Base-by-base conservation (phyloP, 306 rosid genomes). In the Arachis stenosperma region DNA sequence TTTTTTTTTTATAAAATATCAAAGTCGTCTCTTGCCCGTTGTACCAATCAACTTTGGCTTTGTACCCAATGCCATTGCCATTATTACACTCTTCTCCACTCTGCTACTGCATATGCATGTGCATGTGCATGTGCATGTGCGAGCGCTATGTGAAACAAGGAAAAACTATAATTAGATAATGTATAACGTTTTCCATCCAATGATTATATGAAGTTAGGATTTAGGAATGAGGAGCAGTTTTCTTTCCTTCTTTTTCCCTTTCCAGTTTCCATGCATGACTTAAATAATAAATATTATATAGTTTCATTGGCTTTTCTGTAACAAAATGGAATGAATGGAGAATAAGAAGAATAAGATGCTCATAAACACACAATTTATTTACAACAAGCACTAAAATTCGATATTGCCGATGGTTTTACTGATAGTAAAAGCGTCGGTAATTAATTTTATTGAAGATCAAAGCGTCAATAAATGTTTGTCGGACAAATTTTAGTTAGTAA, bases 31-130 rank as follows among this genome's bases (percentile, higher is more conserved):
- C 0, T 33, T 33, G 2, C 37, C 3, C 37, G 2, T 33, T 33
- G 37, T 33, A 33, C 37, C 37, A 33, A 33, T 33, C 37, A 33
- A 33, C 4, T 33, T 33, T 33, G 37, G 37, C 37, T 58, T 13
- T 56, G 55, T 70, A 7, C 64, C 36, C 36, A 33, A 69, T 61
- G 60, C 43, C 70, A 11, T 30, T 69, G 57, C 70, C 76, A 77
- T 13, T 69, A 48, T 61, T 55, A 17, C 1, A 10, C 30, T 9
- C 58, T 77, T 12, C n/a, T 59, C 6, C 51, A 0, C 51, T 8
- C 70, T 4, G 11, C 70, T 42, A 53, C 40, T 76, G 5, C 15
- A 6, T 14, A 59, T 30, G 59, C 62, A 43, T 15, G 9, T 55
- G 7, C 17, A 17, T 17, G 17, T 17, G 17, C 17, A 4, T 61